Base-by-base conservation (phyloP, 345 rosid genomes). In the Geranium rotundifolium region DNA sequence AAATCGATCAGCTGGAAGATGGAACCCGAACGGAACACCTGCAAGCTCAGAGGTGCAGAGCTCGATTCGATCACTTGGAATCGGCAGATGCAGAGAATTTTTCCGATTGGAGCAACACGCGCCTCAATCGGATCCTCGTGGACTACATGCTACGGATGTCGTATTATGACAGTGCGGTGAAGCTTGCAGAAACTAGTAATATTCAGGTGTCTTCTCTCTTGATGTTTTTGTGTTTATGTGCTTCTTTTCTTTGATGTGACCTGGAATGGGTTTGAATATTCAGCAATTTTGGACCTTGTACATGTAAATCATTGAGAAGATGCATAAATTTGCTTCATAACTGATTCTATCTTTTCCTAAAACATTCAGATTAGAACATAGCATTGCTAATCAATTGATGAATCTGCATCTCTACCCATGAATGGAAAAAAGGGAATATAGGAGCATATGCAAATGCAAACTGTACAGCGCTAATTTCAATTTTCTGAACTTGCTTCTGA, bases 91-190 rank as follows among this genome's bases (percentile, higher is more conserved):
- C 71, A 13, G 90, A 84, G 69, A 82, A 86, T 66, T 19, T 88
- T 17, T 65, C 81, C 2, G 99, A 88, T 39, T 93, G 97, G 96
- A 85, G 70, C 61, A 85, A 83, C 61, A 81, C 76, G 0, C 84
- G 89, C 12, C 7, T 88, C 77, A 90, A 93, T 67, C 78, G 97
- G 60, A 88, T 93, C 64, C 95, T 93, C 64, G 96, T 88, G 50
- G 99, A 90, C 59, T 93, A 90, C 64, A 86, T 93, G 99, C 69
- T 90, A 66, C 80, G 99, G 23, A 93, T 86, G 95, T 93, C 96
- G 0, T 93, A 93, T 66, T 83, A 79, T 56, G 89, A 93, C 20
- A 86, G 87, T 62, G 99, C 91, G 34, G 58, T 71, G 65, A 90
- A 82, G 77, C 82, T 93, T 58, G 82, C 99, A 14, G 90, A 86